Conservation (phyloP, 306 rosid species). For the Cucurbita ficifolia region DNA sequence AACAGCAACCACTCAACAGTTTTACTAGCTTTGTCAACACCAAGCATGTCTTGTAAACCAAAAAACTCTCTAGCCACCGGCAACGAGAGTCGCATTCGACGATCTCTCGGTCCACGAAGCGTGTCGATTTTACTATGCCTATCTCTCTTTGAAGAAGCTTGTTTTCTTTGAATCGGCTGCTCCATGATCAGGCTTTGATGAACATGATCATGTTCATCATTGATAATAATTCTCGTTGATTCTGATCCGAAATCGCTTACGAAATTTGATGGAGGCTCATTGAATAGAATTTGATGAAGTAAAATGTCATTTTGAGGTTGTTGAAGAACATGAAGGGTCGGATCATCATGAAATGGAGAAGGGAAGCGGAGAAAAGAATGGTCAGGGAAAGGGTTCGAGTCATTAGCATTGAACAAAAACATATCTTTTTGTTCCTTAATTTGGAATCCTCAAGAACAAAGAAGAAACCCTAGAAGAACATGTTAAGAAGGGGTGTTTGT, state of each 20-base stretch:
- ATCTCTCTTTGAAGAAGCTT: conserved; percentile 34
- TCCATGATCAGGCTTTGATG: background rate
- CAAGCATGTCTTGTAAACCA: conserved; percentile 74
- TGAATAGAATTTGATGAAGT: background rate
- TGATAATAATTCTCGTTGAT: background rate
- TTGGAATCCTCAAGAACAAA: background rate
- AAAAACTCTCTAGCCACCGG: conserved; percentile 64
- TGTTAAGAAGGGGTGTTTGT: conserved; percentile 1
- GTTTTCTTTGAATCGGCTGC: conserved; percentile 10
- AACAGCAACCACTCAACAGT: conserved; percentile 76
- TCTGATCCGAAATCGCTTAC: background rate
- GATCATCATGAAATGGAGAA: conserved; percentile 33
- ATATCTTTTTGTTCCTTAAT: conserved; percentile 5
- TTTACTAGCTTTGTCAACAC: conserved; percentile 81
- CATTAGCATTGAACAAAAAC: conserved; percentile 37
- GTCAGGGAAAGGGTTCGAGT: conserved; percentile 33
- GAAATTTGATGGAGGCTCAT: background rate
- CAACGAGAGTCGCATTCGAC: conserved; percentile 77
- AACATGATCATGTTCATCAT: background rate
- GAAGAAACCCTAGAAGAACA: background rate
- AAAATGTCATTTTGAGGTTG: conserved; percentile 11
- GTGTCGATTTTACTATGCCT: conserved; percentile 88
- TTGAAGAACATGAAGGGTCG: conserved; percentile 5
- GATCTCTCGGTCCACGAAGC: conserved; percentile 55
- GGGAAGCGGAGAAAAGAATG: conserved; percentile 32